phyloP scores from a whole-genome alignment of 73 alveolate species.

The Tetrahymena thermophila region DNA sequence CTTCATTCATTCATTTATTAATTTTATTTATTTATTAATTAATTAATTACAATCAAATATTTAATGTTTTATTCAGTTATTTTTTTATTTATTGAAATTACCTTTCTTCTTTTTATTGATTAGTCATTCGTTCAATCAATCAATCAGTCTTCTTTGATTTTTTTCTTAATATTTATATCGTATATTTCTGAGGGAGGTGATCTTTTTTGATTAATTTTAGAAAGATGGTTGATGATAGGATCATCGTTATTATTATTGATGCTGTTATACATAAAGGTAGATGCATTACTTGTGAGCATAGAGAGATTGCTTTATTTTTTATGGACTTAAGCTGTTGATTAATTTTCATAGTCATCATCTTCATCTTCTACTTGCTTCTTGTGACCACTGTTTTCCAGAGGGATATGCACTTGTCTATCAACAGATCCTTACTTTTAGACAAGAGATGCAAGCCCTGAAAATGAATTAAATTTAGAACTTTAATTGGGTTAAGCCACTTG shows the following conservation, averaged over 20 bases:
- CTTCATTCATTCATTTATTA: too few species aligned
- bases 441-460: not conserved
- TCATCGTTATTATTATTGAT: not conserved
- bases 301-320: not conserved
- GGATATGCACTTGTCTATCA: not conserved
- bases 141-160: not conserved
- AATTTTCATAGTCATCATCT: not conserved
- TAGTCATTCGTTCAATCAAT: not conserved
- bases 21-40: too few species aligned
- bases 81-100: not conserved
- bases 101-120: not conserved
- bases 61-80: not conserved
- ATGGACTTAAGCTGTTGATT: not conserved
- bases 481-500: not conserved
- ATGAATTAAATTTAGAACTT: not conserved
- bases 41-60: too few species aligned
- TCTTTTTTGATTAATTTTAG: not conserved
- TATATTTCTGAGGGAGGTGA: not conserved
- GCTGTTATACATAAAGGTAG: not conserved
- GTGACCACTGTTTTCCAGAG: not conserved
- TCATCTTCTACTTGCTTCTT: not conserved
- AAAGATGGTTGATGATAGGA: not conserved
- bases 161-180: not conserved
- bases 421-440: not conserved
- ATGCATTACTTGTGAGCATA: not conserved